Conservation (phyloP, 345 rosid genomes). For the Dovyalis caffra region DNA sequence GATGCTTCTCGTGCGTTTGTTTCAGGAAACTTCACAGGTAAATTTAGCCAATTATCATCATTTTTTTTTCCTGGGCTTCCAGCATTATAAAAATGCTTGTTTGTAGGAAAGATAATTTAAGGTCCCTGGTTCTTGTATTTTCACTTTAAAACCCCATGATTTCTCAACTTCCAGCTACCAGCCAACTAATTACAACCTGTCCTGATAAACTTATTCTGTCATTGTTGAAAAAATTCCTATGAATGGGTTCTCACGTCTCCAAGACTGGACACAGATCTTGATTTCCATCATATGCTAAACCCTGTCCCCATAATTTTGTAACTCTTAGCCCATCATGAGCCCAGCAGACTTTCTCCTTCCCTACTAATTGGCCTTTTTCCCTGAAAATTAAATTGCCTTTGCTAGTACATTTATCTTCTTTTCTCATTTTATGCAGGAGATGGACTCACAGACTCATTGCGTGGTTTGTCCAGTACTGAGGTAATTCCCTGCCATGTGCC, state of each 20-base stretch:
- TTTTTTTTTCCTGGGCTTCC: not conserved
- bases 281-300: not conserved
- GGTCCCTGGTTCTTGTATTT: not conserved
- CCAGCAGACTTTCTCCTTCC: not conserved
- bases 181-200: not conserved
- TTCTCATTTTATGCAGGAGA: slow-evolving; percentile 53
- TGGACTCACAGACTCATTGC: slow-evolving; percentile 83
- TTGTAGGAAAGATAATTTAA: no score
- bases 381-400: not conserved
- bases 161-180: not conserved
- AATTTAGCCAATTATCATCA: not conserved
- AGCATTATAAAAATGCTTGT: no score
- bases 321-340: not conserved
- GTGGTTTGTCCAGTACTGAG: slow-evolving; percentile 74
- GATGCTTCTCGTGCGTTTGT: slow-evolving; percentile 95
- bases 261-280: not conserved
- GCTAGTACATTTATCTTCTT: not conserved
- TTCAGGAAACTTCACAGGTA: slow-evolving; percentile 98
- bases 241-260: not conserved
- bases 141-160: not conserved
- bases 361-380: not conserved
- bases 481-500: slow-evolving; percentile 34
- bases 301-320: not conserved
- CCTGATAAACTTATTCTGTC: no score
- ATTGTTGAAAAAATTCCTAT: not conserved